These are phyloP conservation scores for Verticillium dahliae DNA, from an alignment of 2,329 filamentous ascomycete genomes.

Conservation along the genomic window DNA sequence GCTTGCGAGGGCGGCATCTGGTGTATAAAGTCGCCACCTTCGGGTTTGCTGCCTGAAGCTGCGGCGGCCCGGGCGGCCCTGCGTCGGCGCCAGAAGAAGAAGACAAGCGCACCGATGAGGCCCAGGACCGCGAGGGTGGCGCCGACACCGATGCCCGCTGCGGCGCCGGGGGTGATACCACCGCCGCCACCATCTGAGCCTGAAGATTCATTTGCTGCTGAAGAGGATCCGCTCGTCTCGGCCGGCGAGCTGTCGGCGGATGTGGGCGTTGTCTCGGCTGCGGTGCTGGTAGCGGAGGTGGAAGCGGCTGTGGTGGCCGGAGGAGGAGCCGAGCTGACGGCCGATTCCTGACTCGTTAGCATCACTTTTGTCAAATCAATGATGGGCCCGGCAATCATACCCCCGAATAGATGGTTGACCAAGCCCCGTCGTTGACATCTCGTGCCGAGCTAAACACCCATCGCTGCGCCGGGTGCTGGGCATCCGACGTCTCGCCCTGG, in stretches of 20 bases:
- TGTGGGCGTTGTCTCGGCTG: background rate
- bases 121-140: conserved; percentile 18
- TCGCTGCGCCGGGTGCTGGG: conserved; percentile 21
- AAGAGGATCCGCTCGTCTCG: background rate
- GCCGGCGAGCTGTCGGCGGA: conserved; percentile 1
- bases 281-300: conserved; percentile 2
- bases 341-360: background rate
- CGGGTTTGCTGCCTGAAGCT: background rate
- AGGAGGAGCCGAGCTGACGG: conserved; percentile 3
- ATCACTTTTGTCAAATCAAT: no score
- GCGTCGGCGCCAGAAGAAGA: conserved; percentile 21
- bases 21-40: background rate
- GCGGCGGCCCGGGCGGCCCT: background rate
- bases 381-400: conserved; percentile 10
- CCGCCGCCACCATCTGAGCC: background rate
- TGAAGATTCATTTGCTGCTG: background rate
- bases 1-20: background rate
- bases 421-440: conserved; percentile 22
- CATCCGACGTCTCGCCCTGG: conserved; percentile 6
- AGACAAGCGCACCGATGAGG: conserved; percentile 12
- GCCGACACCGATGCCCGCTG: conserved; percentile 23
- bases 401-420: conserved; percentile 23
- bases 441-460: conserved; percentile 25
- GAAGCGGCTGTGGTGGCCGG: conserved; percentile 6
- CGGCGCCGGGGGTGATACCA: conserved; percentile 20